Evolutionary conservation across 2,329 filamentous ascomycete genomes (phyloP).

Genomic region (Neofusicoccum ribis): DNA sequence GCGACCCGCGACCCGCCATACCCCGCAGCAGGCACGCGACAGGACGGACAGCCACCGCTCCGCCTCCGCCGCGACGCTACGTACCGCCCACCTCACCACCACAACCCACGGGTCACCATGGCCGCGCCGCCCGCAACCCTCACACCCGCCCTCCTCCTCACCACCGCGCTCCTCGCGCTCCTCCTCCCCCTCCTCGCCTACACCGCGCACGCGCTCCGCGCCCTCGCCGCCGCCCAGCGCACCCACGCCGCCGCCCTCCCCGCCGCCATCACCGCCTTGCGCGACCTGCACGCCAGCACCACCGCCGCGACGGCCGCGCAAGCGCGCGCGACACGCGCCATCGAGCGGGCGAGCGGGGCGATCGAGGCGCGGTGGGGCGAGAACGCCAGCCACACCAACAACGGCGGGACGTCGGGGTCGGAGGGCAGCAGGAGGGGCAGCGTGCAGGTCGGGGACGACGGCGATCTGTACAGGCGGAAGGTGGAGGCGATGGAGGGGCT

Average conservation of each 20-base stretch:
- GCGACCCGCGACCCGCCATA: background rate
- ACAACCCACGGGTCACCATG: background rate
- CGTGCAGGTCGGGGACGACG: too few relatives aligned
- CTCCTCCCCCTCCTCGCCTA: background rate
- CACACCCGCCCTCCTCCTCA: background rate
- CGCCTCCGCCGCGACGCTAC: background rate
- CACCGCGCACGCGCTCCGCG: background rate
- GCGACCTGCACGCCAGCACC: constrained; percentile 16
- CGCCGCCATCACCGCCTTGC: constrained; percentile 22
- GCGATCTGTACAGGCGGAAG: constrained; percentile 15
- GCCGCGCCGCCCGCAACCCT: constrained; percentile 19
- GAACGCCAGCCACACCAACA: too few relatives aligned
- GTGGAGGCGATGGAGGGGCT: constrained; percentile 20
- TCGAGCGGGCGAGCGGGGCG: background rate
- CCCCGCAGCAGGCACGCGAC: constrained; percentile 8
- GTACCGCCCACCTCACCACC: background rate
- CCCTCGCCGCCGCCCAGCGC: constrained; percentile 7
- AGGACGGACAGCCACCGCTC: background rate
- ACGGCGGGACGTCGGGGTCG: too few relatives aligned
- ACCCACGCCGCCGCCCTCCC: constrained; percentile 17
- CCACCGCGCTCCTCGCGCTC: background rate
- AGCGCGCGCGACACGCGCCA: constrained; percentile 21
- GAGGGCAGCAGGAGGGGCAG: too few relatives aligned
- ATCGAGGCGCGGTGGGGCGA: background rate
- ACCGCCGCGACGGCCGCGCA: constrained; percentile 23